Percentiles rank a stretch among this genome's conserved stretches.
These are phyloP conservation scores for Colletotrichum sp. DNA, from an alignment of 2,329 filamentous ascomycete species.

Conservation along the genomic window DNA sequence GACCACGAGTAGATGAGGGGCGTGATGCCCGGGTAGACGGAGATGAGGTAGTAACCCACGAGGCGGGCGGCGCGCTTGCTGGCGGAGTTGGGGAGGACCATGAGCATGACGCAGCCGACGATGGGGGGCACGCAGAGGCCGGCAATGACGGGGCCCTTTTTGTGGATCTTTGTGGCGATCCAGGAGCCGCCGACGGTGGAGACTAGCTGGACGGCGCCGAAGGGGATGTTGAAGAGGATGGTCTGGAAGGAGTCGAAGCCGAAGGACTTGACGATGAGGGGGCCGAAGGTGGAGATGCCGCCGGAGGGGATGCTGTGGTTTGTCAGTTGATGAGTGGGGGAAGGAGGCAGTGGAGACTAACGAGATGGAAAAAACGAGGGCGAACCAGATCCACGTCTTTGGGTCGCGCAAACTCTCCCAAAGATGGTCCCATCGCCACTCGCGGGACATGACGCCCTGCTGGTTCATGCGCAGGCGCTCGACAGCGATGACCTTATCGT, in stretches of 20 bases:
- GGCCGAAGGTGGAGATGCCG: slow-evolving; percentile 63
- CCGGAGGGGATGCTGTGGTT: slow-evolving; percentile 51
- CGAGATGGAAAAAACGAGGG: slow-evolving; percentile 57
- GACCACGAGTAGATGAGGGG: slow-evolving; percentile 63
- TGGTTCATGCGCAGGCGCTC: slow-evolving; percentile 61
- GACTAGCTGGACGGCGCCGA: slow-evolving; percentile 64
- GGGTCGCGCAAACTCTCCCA: slow-evolving; percentile 40
- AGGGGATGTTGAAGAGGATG: slow-evolving; percentile 66
- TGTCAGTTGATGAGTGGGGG: not conserved
- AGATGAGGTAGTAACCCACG: slow-evolving; percentile 64
- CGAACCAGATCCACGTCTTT: slow-evolving; percentile 49
- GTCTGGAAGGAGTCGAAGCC: slow-evolving; percentile 61
- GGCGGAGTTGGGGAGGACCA: slow-evolving; percentile 50
- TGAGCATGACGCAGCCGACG: slow-evolving; percentile 58
- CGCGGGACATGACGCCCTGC: slow-evolving; percentile 40
- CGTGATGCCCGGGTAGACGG: slow-evolving; percentile 59
- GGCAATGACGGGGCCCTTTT: slow-evolving; percentile 59
- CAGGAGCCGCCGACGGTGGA: slow-evolving; percentile 63
- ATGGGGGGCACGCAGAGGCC: slow-evolving; percentile 62
- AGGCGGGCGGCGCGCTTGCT: slow-evolving; percentile 54
- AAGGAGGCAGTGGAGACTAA: slow-evolving; percentile 26
- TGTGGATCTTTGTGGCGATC: slow-evolving; percentile 57
- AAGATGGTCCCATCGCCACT: slow-evolving; percentile 47
- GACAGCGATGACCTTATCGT: slow-evolving; percentile 63
- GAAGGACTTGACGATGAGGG: slow-evolving; percentile 62